Evolutionary conservation across 805 yeast genomes (phyloP), one percentile per base, ranked within the genome.

Genomic region (Schwanniomyces vanrijiae): DNA sequence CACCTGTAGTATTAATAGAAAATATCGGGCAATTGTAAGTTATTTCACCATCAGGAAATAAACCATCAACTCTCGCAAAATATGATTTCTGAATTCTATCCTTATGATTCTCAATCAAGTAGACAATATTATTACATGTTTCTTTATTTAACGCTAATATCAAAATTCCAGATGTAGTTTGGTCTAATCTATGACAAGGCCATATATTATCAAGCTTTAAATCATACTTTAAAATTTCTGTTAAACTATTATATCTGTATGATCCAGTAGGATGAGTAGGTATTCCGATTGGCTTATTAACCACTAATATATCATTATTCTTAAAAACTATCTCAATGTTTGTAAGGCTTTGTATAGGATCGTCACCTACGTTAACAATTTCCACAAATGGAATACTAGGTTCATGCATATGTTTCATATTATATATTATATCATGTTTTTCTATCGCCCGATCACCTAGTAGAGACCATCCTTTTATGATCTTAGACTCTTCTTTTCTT

Each of bases 231-330:
- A 78, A 37, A 2, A 77, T 68, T 55, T 75, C 80, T 8, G 70
- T 64, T 18, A 80, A 50, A 1, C 77, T 62, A 56, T 80, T 80
- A 52, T 66, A 65, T 28, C 59, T 49, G 52, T 72, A 77, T 34
- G 64, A 71, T 6, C 77, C 74, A 0, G 77, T 67, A 0, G 84
- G 82, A 52, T 80, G 84, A 0, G 81, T 77, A 1, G 84, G 82
- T 2, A 78, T 61, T 0, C 84, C 84, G 0, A 72, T 62, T 0
- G 83, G 83, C 49, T 80, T 80, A 52, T 76, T 64, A 2, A 78
- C 71, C 21, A 80, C 81, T 13, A 78, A 21, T 0, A 73, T 25
- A 6, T 66, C 60, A 3, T 58, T 60, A 49, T 73, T 71, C 48
- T 75, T 68, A 53, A 56, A 64, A 0, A 79, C 53, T 1, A 73